These are phyloP conservation scores for Suillus brevipes DNA, from an alignment of 768 basidiomycete genomes.

Conservation along the genomic window DNA sequence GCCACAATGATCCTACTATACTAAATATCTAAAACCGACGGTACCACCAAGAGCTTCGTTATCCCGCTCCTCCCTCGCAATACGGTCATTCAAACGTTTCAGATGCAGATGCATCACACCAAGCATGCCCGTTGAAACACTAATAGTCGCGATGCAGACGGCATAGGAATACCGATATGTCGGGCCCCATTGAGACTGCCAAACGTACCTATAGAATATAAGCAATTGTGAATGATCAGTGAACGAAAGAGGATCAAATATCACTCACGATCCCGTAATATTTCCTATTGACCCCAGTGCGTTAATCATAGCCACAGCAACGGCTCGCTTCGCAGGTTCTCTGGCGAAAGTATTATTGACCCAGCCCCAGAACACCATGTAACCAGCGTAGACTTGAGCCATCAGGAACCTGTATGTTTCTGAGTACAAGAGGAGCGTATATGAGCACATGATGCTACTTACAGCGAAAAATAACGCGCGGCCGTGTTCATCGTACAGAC, in stretches of 20 bases:
- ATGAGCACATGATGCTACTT: constrained; percentile 17
- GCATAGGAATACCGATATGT: constrained; percentile 65
- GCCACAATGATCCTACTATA: background rate
- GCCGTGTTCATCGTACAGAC: constrained; percentile 59
- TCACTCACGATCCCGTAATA: constrained; percentile 69
- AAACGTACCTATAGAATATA: constrained; percentile 48
- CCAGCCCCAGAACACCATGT: constrained; percentile 57
- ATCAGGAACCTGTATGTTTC: constrained; percentile 56
- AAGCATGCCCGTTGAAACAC: background rate
- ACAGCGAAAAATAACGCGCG: constrained; percentile 66
- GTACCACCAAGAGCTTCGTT: no score
- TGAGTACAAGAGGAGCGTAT: background rate
- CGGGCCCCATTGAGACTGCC: constrained; percentile 66
- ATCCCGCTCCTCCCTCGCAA: background rate
- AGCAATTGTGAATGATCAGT: background rate
- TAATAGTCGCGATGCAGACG: constrained; percentile 53
- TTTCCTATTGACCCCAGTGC: constrained; percentile 79
- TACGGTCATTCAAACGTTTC: background rate
- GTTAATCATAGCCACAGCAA: constrained; percentile 77
- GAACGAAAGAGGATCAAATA: background rate
- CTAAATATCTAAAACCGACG: background rate
- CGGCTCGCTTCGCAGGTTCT: constrained; percentile 77
- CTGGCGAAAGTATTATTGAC: constrained; percentile 59
- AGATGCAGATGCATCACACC: background rate
- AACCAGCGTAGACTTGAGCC: constrained; percentile 68